Evolutionary conservation across 805 yeast species (phyloP).

Genomic region (Lachancea dasiensis): DNA sequence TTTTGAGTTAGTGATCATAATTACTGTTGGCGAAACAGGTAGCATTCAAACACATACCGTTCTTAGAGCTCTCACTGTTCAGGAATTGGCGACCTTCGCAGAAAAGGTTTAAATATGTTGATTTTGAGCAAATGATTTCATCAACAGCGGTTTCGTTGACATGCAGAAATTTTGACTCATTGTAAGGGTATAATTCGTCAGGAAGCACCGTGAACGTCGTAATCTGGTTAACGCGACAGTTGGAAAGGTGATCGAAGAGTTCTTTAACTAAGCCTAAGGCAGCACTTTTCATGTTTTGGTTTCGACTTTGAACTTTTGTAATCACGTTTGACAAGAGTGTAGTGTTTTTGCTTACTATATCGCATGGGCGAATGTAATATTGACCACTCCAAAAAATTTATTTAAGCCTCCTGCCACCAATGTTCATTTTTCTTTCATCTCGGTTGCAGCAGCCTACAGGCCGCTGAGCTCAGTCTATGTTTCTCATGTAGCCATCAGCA

Average conservation of each 20-base stretch:
- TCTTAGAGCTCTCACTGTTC: constrained; percentile 4
- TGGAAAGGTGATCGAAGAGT: constrained; percentile 9
- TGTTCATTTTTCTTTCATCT: too few species aligned
- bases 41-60: constrained; percentile 4
- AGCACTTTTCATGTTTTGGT: constrained; percentile 3
- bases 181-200: constrained; percentile 8
- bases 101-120: constrained; percentile 26
- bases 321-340: too few species aligned
- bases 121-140: constrained; percentile 35
- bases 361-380: too few species aligned
- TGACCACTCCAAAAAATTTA: too few species aligned
- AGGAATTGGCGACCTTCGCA: constrained; percentile 29
- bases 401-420: too few species aligned
- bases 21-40: neutral
- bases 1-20: neutral
- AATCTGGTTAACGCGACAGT: neutral
- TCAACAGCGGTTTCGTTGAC: constrained; percentile 10
- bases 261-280: constrained; percentile 15
- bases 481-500: too few species aligned
- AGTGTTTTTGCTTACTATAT: too few species aligned
- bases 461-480: too few species aligned
- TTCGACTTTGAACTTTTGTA: neutral
- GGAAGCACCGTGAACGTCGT: constrained; percentile 18
- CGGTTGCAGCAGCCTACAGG: too few species aligned
- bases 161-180: neutral